Evolutionary conservation across 1,139 yeast species (phyloP).

Genomic region (Sugiyamaella paludigena): DNA sequence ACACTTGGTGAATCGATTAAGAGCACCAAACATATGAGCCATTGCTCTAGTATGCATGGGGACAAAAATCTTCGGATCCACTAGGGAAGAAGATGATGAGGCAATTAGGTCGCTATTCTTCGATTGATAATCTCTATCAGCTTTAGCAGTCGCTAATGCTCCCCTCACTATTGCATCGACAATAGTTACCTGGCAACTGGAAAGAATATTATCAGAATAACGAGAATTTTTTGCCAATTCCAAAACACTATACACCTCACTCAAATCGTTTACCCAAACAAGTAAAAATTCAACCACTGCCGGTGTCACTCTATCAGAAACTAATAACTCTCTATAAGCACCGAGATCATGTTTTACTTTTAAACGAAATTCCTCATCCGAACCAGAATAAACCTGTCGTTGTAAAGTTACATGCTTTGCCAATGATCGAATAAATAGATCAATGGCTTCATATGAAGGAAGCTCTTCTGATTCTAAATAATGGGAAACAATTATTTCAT

Average conservation of each 20-base stretch:
- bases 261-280: constrained; percentile 27
- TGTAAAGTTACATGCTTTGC: constrained; percentile 25
- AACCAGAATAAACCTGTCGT: constrained; percentile 23
- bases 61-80: constrained; percentile 11
- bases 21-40: constrained; percentile 36
- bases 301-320: constrained; percentile 28
- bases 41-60: constrained; percentile 28
- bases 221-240: constrained; percentile 28
- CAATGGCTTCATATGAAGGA: constrained; percentile 30
- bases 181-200: constrained; percentile 31
- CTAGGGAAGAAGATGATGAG: constrained; percentile 6
- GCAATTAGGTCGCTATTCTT: background rate
- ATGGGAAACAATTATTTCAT: constrained; percentile 22
- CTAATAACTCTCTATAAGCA: constrained; percentile 24
- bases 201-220: constrained; percentile 25
- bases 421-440: constrained; percentile 28
- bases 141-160: constrained; percentile 9
- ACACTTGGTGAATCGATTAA: constrained; percentile 28
- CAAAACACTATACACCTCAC: constrained; percentile 33
- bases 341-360: constrained; percentile 25
- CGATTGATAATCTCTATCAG: constrained; percentile 1
- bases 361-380: constrained; percentile 26
- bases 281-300: constrained; percentile 31
- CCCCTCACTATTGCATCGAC: constrained; percentile 29
- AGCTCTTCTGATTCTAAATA: constrained; percentile 16